Percentiles rank a stretch among this genome's conserved stretches.
Conservation (phyloP, 805 yeast species). For the Kregervanrija pseudodelftensis region DNA sequence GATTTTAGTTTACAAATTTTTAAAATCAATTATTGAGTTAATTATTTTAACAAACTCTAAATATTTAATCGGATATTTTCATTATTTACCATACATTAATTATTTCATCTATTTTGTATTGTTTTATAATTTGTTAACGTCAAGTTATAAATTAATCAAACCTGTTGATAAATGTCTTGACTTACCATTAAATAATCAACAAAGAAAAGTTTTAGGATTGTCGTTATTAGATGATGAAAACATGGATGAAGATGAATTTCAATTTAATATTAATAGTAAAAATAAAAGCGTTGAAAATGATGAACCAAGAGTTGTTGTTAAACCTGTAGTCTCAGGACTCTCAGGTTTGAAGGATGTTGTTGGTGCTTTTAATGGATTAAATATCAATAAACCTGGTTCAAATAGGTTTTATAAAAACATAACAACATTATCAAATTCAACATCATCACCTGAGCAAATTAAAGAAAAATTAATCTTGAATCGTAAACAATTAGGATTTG, state of each 20-base stretch:
- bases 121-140: conserved; percentile 22
- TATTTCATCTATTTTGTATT: conserved; percentile 21
- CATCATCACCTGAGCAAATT: too few relatives aligned
- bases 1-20: conserved; percentile 25
- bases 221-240: conserved; percentile 10
- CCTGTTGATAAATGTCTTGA: conserved; percentile 46
- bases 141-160: conserved; percentile 27
- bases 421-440: too few relatives aligned
- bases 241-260: conserved; percentile 2
- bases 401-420: too few relatives aligned
- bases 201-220: conserved; percentile 41
- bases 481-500: too few relatives aligned
- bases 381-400: too few relatives aligned
- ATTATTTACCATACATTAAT: conserved; percentile 10
- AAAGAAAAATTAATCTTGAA: too few relatives aligned
- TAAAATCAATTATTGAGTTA: conserved; percentile 17
- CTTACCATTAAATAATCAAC: conserved; percentile 40
- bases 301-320: too few relatives aligned
- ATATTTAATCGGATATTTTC: background rate
- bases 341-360: too few relatives aligned
- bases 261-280: too few relatives aligned
- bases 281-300: too few relatives aligned
- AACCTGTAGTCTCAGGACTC: too few relatives aligned
- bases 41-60: conserved; percentile 8
- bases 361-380: too few relatives aligned